phyloP scores from a whole-genome alignment of 805 yeast species.

The Candida arabinofermentans region DNA sequence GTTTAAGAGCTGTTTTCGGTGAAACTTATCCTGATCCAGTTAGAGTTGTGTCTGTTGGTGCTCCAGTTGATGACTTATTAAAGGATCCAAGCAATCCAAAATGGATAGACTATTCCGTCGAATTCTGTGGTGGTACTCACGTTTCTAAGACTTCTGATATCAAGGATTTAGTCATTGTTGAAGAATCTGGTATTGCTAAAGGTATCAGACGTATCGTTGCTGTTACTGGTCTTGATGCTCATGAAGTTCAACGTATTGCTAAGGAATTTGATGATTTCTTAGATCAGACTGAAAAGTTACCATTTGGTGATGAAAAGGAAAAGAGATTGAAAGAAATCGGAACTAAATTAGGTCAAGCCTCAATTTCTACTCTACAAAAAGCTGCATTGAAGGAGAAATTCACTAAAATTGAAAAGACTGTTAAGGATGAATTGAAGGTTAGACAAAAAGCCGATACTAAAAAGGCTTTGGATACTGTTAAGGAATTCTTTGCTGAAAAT shows the following conservation, averaged over 20 bases:
- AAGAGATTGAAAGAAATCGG: constrained; percentile 77
- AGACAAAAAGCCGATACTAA: constrained; percentile 86
- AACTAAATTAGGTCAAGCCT: constrained; percentile 75
- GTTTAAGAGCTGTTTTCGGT: constrained; percentile 97
- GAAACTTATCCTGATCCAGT: constrained; percentile 99
- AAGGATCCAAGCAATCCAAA: constrained; percentile 63
- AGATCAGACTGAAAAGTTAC: constrained; percentile 54
- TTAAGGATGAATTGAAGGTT: constrained; percentile 83
- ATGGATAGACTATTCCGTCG: constrained; percentile 80
- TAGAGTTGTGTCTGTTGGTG: constrained; percentile 94
- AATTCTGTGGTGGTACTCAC: constrained; percentile 99
- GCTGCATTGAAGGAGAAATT: constrained; percentile 70
- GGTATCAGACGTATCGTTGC: constrained; percentile 98
- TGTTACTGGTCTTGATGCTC: constrained; percentile 88
- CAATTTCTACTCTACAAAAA: constrained; percentile 79
- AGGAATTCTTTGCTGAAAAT: constrained; percentile 58
- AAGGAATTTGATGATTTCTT: constrained; percentile 61
- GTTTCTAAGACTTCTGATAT: constrained; percentile 90
- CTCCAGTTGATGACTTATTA: constrained; percentile 77
- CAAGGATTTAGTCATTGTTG: constrained; percentile 82
- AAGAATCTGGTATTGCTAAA: constrained; percentile 97
- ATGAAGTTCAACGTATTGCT: constrained; percentile 84
- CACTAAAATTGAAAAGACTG: constrained; percentile 73
- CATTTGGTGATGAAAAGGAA: constrained; percentile 77
- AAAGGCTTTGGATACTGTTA: constrained; percentile 73